Evolutionary conservation across 2,329 filamentous ascomycete genomes (phyloP).

Genomic region (Plectosphaerella cucumerina): DNA sequence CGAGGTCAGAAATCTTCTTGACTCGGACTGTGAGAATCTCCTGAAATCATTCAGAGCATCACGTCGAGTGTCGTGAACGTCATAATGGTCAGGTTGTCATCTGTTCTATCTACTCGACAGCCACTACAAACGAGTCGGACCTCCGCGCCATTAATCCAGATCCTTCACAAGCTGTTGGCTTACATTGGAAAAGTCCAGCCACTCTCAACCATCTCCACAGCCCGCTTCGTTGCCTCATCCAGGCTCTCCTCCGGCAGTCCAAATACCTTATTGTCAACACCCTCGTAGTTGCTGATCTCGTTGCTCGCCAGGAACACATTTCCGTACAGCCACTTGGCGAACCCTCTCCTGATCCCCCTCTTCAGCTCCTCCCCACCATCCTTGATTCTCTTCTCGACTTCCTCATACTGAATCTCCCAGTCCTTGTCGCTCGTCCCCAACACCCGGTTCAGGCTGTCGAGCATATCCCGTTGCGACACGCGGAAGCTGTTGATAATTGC

Average conservation of each 20-base stretch:
- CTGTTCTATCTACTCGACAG: too few species aligned
- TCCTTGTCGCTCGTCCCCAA: constrained; percentile 52
- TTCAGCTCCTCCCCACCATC: constrained; percentile 41
- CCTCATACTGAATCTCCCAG: constrained; percentile 42
- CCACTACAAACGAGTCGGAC: too few species aligned
- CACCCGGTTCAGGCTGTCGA: constrained; percentile 56
- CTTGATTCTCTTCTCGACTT: constrained; percentile 39
- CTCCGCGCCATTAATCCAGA: too few species aligned
- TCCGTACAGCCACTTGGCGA: constrained; percentile 23
- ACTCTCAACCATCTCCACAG: constrained; percentile 36
- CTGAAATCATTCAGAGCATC: too few species aligned
- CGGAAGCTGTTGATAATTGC: constrained; percentile 46
- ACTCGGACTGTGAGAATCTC: too few species aligned
- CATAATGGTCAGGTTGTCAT: too few species aligned
- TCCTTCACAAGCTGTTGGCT: too few species aligned
- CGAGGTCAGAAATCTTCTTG: too few species aligned
- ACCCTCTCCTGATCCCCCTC: constrained; percentile 35
- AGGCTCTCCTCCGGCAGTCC: constrained; percentile 54
- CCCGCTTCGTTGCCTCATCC: constrained; percentile 49
- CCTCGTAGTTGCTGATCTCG: not conserved
- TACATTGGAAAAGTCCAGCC: not conserved
- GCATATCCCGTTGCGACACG: constrained; percentile 60
- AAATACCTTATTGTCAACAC: constrained; percentile 30
- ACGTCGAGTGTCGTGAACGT: too few species aligned
- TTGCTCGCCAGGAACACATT: constrained; percentile 2